These are phyloP conservation scores for Byssothecium circinans DNA, from an alignment of 2,329 filamentous ascomycete species.

Conservation along the genomic window DNA sequence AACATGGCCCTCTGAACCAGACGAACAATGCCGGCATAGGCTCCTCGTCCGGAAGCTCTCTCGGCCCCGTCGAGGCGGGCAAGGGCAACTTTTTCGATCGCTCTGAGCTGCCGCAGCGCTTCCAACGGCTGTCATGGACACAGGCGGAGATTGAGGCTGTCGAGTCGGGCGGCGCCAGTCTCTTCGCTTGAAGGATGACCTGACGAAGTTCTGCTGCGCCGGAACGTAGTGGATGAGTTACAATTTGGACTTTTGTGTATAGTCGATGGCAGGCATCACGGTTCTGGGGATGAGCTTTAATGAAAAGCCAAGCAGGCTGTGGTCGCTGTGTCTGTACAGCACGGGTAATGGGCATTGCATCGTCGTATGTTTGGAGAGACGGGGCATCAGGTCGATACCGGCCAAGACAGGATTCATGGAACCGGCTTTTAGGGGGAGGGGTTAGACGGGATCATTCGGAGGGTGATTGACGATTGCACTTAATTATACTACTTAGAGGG, in stretches of 20 bases:
- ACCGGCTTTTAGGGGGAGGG: neutral
- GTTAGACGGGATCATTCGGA: neutral
- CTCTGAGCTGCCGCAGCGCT: conserved; percentile 81
- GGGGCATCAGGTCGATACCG: neutral
- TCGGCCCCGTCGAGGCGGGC: conserved; percentile 72
- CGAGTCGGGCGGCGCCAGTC: conserved; percentile 84
- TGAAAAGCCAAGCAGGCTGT: conserved; percentile 2
- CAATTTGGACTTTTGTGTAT: neutral
- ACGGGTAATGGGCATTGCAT: neutral
- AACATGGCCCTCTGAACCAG: conserved; percentile 69
- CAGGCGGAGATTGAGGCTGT: conserved; percentile 91
- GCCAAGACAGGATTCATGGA: neutral
- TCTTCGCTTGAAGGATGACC: conserved; percentile 50
- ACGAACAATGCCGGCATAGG: conserved; percentile 52
- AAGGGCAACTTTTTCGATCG: conserved; percentile 84
- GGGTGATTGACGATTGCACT: neutral
- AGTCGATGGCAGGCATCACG: conserved; percentile 9
- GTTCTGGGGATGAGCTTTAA: conserved; percentile 10
- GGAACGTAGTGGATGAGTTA: conserved; percentile 15
- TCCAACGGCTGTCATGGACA: conserved; percentile 73
- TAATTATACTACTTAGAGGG: neutral
- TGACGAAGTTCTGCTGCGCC: conserved; percentile 13
- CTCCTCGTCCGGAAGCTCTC: conserved; percentile 64
- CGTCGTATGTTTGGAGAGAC: neutral
- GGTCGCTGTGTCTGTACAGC: neutral